Conservation (phyloP, 257 asterid species). For the Fraxinus excelsior region DNA sequence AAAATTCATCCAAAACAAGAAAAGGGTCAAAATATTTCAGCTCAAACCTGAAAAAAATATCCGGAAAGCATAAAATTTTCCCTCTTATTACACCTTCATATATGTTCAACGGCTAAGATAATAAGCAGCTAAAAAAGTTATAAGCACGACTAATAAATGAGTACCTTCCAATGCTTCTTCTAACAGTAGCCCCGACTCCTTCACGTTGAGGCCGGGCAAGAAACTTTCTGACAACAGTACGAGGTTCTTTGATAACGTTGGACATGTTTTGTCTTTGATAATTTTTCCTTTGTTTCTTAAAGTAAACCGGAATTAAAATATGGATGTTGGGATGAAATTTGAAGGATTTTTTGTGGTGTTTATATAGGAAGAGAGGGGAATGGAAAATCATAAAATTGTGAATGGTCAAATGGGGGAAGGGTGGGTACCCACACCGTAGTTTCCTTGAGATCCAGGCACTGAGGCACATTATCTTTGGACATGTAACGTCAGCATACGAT, state of each 20-base stretch:
- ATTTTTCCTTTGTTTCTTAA: background rate
- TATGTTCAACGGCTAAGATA: background rate
- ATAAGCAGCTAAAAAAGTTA: background rate
- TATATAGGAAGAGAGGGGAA: constrained; percentile 8
- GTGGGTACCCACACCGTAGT: constrained; percentile 15
- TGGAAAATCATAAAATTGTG: constrained; percentile 3
- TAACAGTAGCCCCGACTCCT: constrained; percentile 86
- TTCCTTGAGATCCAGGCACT: constrained; percentile 30
- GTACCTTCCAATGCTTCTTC: constrained; percentile 95
- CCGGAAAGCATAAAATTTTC: background rate
- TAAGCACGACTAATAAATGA: background rate
- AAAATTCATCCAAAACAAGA: constrained; percentile 81
- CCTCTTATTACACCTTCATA: background rate
- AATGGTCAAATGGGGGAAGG: background rate
- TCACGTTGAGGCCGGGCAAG: constrained; percentile 81
- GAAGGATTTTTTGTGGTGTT: background rate
- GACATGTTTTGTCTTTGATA: constrained; percentile 34
- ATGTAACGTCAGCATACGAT: constrained; percentile 27
- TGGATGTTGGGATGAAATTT: background rate
- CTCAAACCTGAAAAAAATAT: constrained; percentile 56
- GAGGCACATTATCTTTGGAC: constrained; percentile 19
- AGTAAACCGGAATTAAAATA: background rate
- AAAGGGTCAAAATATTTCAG: constrained; percentile 81
- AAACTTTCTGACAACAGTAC: constrained; percentile 66
- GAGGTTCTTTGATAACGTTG: constrained; percentile 50